Evolutionary conservation across 495 filamentous ascomycete species (phyloP).

Genomic region (Hypoxylon cercidicola): DNA sequence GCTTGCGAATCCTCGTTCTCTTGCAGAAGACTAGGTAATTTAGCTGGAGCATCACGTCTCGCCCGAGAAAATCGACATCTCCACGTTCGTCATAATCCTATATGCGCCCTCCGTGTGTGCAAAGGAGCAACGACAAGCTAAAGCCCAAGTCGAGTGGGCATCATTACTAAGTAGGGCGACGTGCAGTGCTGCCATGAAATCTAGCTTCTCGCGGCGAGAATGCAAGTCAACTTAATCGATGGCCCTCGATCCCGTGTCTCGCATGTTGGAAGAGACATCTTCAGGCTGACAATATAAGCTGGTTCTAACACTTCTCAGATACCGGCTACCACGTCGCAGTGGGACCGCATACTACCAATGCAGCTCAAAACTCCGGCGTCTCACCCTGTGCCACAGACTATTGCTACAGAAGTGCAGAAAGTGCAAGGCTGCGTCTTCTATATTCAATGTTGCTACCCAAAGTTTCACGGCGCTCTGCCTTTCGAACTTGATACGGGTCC

Average conservation of each 20-base stretch:
- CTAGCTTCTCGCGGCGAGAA: conserved; percentile 17
- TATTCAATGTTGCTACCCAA: conserved; percentile 43
- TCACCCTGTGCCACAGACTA: conserved; percentile 23
- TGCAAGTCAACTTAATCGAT: conserved; percentile 17
- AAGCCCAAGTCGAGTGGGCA: conserved; percentile 17
- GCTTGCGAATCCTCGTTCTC: conserved; percentile 13
- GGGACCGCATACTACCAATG: conserved; percentile 32
- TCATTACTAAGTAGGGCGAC: conserved; percentile 33
- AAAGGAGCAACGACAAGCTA: conserved; percentile 11
- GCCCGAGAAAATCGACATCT: conserved; percentile 13
- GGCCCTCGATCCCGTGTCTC: conserved; percentile 7
- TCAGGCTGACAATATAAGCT: conserved; percentile 9
- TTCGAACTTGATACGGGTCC: conserved; percentile 15
- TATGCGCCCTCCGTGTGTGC: conserved; percentile 24
- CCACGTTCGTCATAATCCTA: conserved; percentile 13
- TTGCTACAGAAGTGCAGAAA: conserved; percentile 24
- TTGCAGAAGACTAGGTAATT: conserved; percentile 20
- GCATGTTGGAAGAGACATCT: conserved; percentile 8
- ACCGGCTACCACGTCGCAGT: conserved; percentile 21
- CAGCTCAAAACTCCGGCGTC: conserved; percentile 41
- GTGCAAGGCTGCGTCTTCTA: background rate
- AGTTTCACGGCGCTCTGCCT: conserved; percentile 37
- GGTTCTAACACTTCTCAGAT: background rate
- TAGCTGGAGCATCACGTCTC: conserved; percentile 9
- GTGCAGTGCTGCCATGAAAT: conserved; percentile 31